phyloP scores from a whole-genome alignment of 2,329 filamentous ascomycete genomes.

The Colletotrichum limetticola region DNA sequence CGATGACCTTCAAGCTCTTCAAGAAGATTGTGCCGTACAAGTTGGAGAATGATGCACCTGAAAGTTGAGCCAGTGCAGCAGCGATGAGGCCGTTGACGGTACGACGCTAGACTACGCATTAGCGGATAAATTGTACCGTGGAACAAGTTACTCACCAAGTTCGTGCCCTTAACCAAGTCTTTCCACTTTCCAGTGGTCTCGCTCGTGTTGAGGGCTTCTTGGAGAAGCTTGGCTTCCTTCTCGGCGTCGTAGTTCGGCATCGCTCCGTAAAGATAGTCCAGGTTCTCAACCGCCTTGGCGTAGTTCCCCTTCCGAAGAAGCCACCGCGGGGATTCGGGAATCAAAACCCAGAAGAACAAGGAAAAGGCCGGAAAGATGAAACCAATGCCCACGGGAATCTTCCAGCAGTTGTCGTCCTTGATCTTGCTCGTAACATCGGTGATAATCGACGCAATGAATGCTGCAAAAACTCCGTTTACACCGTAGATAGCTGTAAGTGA shows the following conservation, averaged over 20 bases:
- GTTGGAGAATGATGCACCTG: conserved; percentile 37
- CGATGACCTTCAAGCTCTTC: conserved; percentile 38
- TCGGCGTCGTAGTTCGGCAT: conserved; percentile 34
- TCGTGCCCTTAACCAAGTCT: conserved; percentile 27
- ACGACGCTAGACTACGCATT: not conserved
- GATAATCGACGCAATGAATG: conserved; percentile 37
- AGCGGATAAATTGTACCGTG: not conserved
- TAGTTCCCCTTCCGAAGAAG: conserved; percentile 38
- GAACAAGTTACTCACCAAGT: conserved; percentile 6
- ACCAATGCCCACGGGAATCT: conserved; percentile 35
- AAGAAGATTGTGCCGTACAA: conserved; percentile 38
- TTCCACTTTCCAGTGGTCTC: conserved; percentile 24
- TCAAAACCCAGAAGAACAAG: conserved; percentile 31
- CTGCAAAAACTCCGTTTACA: conserved; percentile 37
- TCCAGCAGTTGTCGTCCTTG: conserved; percentile 35
- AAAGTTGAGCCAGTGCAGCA: conserved; percentile 26
- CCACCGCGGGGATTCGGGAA: conserved; percentile 43
- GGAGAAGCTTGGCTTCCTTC: conserved; percentile 32
- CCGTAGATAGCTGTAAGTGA: conserved; percentile 35
- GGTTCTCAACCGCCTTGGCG: conserved; percentile 30
- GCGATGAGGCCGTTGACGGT: conserved; percentile 31
- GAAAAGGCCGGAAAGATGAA: conserved; percentile 35
- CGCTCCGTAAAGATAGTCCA: conserved; percentile 35
- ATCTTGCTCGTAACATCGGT: conserved; percentile 37
- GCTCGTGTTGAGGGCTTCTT: conserved; percentile 28